Conservation (phyloP, 2,329 filamentous ascomycete species). For the Curvularia verruculosa region DNA sequence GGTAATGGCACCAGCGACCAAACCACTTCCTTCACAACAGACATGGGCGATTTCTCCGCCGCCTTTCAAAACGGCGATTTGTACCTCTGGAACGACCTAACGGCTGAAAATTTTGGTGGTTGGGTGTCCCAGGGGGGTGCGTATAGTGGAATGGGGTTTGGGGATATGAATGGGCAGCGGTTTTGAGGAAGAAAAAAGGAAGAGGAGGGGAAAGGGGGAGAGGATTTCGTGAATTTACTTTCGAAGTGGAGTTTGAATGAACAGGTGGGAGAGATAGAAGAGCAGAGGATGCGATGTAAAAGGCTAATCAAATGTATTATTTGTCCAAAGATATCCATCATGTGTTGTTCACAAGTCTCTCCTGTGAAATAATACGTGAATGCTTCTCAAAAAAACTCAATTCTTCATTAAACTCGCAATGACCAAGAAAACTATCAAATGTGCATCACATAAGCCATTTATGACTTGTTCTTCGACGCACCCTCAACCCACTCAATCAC, state of each 20-base stretch:
- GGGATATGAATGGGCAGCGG: conserved; percentile 24
- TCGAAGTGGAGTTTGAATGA: too few relatives aligned
- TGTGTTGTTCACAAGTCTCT: too few relatives aligned
- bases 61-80: conserved; percentile 47
- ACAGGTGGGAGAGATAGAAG: too few relatives aligned
- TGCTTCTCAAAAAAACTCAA: background rate
- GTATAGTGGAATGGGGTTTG: conserved; percentile 37
- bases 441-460: background rate
- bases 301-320: too few relatives aligned
- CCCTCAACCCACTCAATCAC: conserved; percentile 40
- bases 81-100: conserved; percentile 47
- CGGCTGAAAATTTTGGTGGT: conserved; percentile 38
- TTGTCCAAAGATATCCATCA: too few relatives aligned
- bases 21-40: conserved; percentile 24
- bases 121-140: conserved; percentile 39
- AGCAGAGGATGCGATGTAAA: too few relatives aligned
- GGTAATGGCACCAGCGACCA: conserved; percentile 14
- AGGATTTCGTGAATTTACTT: too few relatives aligned
- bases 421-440: background rate
- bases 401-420: background rate
- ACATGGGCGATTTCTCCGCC: conserved; percentile 42
- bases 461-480: conserved; percentile 19
- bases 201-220: background rate
- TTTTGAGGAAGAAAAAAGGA: conserved; percentile 11
- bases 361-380: too few relatives aligned